Evolutionary conservation across 78 protist species (phyloP), one percentile per base, ranked within the genome.

Genomic region (Cyanophora paradoxa): DNA sequence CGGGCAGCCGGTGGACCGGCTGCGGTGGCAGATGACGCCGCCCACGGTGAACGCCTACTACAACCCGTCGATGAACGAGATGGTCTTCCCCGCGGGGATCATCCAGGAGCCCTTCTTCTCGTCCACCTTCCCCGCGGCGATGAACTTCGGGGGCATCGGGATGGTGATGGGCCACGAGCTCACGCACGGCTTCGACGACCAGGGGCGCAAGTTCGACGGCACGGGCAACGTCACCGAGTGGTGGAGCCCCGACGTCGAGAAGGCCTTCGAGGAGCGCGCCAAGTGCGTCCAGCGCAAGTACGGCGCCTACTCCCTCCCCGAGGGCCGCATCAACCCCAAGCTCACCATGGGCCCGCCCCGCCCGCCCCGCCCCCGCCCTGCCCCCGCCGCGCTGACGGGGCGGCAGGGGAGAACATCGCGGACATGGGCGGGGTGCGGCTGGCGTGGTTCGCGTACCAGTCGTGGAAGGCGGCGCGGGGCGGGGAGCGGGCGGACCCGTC

Each of bases 121-220:
- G 63, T 19, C 50, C 6, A 58, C 37, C 14, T 34, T 40, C 54
- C 34, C 74, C 37, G 19, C 40, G 54, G 67, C 79, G 33, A 26
- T 31, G 52, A 75, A 61, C 70, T 75, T 54, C 69, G 79, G 79
- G n/a, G 67, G 71, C 24, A 39, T 61, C 3, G 79, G 79, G 1
- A 44, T 66, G 40, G 31, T 65, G 33, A 75, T 75, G 71, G 79
- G 63, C 48, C 79, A 75, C 64, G 79, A 75, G 63, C 42, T 75
- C 56, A 66, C 79, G 33, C 79, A 75, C 63, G 79, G 79, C 41
- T 75, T 61, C 34, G 59, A 54, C 59, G 14, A 54, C 59, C 16
- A 5, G 31, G 59, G 59, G 59, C 10, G 31, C 10, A 8, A 16
- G 11, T 54, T 22, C 59, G n/a, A 54, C 59, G 13, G 11, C 10